Conservation (phyloP, 2,329 filamentous ascomycete genomes). For the Decorospora gaudefroyi region DNA sequence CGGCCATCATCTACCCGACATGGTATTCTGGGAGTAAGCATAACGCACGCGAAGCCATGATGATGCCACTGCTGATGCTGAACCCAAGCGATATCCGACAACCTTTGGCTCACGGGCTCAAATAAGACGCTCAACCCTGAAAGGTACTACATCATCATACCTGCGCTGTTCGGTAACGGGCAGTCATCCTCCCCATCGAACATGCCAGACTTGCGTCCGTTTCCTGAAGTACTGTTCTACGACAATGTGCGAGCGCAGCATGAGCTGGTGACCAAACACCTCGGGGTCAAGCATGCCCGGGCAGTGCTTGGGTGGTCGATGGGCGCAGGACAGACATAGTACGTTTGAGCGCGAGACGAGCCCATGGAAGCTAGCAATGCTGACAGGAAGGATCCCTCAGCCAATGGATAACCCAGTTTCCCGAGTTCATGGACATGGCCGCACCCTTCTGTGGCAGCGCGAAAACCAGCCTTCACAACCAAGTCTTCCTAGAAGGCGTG, state of each 20-base stretch:
- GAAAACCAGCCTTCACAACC: slow-evolving; percentile 67
- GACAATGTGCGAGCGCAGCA: slow-evolving; percentile 72
- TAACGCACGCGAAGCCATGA: background rate
- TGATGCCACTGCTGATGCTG: background rate
- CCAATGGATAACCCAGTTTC: slow-evolving; percentile 66
- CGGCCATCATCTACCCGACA: slow-evolving; percentile 74
- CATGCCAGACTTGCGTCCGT: slow-evolving; percentile 58
- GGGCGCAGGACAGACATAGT: slow-evolving; percentile 69
- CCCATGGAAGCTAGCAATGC: too few species aligned
- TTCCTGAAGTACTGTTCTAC: slow-evolving; percentile 66
- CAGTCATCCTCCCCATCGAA: slow-evolving; percentile 72
- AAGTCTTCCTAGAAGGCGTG: slow-evolving; percentile 69
- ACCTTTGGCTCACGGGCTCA: slow-evolving; percentile 73
- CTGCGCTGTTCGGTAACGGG: slow-evolving; percentile 70
- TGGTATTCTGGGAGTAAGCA: slow-evolving; percentile 69
- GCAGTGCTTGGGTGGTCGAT: slow-evolving; percentile 73
- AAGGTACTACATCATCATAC: slow-evolving; percentile 70
- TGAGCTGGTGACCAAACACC: slow-evolving; percentile 65
- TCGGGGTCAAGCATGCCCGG: slow-evolving; percentile 63
- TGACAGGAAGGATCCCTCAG: too few species aligned
- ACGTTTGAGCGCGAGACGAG: too few species aligned
- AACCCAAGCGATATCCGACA: slow-evolving; percentile 63
- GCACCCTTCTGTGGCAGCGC: slow-evolving; percentile 70
- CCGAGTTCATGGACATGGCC: slow-evolving; percentile 67
- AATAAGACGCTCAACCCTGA: slow-evolving; percentile 67